phyloP scores from a whole-genome alignment of 140 eudicot genomes.

The Oenanthe javanica region DNA sequence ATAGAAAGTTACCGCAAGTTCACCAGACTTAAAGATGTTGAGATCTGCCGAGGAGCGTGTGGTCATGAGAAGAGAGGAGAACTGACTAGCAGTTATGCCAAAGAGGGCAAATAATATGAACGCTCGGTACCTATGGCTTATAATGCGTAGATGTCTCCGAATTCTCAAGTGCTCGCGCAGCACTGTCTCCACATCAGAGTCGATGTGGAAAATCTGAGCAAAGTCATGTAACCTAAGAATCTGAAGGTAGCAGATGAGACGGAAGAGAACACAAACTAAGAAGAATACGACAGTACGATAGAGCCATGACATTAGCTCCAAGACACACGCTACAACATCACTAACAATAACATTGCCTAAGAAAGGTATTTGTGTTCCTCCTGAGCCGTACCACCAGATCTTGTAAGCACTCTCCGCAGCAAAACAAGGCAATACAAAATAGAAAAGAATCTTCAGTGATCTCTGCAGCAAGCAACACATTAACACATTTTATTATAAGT shows the following conservation, averaged over 20 bases:
- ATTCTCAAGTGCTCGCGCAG: slow-evolving; percentile 75
- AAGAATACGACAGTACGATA: slow-evolving; percentile 75
- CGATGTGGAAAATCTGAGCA: slow-evolving; percentile 59
- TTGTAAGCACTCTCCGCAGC: slow-evolving; percentile 78
- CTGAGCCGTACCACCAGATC: slow-evolving; percentile 95
- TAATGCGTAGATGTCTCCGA: slow-evolving; percentile 65
- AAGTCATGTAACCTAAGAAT: slow-evolving; percentile 83
- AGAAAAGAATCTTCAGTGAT: slow-evolving; percentile 61
- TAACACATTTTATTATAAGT: not conserved
- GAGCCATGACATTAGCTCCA: slow-evolving; percentile 80
- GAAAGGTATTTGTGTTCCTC: slow-evolving; percentile 72
- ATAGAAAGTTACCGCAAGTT: slow-evolving; percentile 59
- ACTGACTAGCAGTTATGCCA: slow-evolving; percentile 61
- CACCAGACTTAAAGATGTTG: slow-evolving; percentile 58
- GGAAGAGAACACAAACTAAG: slow-evolving; percentile 83
- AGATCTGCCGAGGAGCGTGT: slow-evolving; percentile 52
- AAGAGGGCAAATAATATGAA: slow-evolving; percentile 63
- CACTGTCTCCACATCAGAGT: slow-evolving; percentile 68
- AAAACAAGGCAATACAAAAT: slow-evolving; percentile 83
- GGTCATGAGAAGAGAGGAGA: slow-evolving; percentile 60
- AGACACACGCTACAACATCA: slow-evolving; percentile 56
- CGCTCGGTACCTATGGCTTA: slow-evolving; percentile 70
- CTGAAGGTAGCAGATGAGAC: slow-evolving; percentile 86
- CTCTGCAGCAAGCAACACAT: slow-evolving; percentile 39
- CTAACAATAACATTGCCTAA: slow-evolving; percentile 60